Conservation (phyloP, 2,329 filamentous ascomycete species). For the Beauveria sp. region DNA sequence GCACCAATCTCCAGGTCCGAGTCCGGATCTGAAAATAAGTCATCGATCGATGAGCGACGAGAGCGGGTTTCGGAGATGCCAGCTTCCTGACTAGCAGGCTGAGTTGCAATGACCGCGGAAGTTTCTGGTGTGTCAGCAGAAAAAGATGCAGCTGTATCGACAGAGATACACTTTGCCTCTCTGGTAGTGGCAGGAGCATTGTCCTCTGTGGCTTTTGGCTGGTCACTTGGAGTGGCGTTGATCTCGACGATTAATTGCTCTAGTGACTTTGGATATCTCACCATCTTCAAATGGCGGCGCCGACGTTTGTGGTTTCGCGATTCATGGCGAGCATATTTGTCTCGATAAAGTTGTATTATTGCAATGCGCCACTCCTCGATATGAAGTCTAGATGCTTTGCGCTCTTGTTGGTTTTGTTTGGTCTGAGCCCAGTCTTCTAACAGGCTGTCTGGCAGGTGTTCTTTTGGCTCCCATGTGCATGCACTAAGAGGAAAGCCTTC, state of each 20-base stretch:
- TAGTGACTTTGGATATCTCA: conserved; percentile 15
- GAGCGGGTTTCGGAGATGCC: background rate
- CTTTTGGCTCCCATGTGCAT: conserved; percentile 44
- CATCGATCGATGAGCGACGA: conserved; percentile 7
- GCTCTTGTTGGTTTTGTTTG: conserved; percentile 28
- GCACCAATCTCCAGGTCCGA: background rate
- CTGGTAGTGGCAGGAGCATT: background rate
- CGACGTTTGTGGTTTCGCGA: conserved; percentile 37
- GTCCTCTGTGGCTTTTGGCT: background rate
- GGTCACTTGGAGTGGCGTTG: conserved; percentile 12
- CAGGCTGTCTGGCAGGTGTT: conserved; percentile 33
- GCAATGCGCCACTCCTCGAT: conserved; percentile 31
- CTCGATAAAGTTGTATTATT: conserved; percentile 17
- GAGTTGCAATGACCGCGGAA: background rate
- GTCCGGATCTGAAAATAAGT: background rate
- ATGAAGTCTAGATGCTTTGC: conserved; percentile 29
- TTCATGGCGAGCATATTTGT: conserved; percentile 30
- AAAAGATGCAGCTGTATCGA: too few relatives aligned
- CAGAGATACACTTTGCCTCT: background rate
- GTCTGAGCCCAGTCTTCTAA: conserved; percentile 35
- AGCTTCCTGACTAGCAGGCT: background rate
- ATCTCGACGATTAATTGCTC: conserved; percentile 17
- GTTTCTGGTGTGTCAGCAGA: background rate
- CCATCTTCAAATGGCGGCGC: conserved; percentile 26
- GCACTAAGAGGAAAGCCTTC: conserved; percentile 24